Evolutionary conservation across 2,329 filamentous ascomycete genomes (phyloP), one percentile per base, ranked within the genome.

Genomic region (Teratosphaeria viscida): DNA sequence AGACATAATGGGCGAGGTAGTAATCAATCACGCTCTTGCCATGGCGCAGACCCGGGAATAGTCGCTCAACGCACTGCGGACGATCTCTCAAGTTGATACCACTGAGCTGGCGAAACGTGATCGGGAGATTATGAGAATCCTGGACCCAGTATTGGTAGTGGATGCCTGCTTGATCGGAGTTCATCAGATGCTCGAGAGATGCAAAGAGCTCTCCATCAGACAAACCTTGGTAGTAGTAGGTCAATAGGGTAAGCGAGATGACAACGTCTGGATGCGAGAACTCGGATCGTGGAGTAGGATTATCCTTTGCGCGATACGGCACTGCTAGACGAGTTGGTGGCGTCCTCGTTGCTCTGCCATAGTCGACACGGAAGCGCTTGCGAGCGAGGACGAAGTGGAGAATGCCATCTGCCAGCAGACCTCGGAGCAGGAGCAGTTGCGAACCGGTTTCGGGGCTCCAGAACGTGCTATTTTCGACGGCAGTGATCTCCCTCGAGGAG

Each of bases 341-440:
- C 49, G 79, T 75, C 12, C 87, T 77, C 6, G 6, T 49, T 0
- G 62, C 54, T 0, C 81, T 67, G 59, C 77, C 76, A 62, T 77
- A 91, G 52, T 84, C 77, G 0, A 90, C 86, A 29, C 86, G 85
- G 81, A 82, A 89, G 3, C 83, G 74, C 67, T 87, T 88, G 58
- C 81, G 81, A 56, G 81, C 81, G 0, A 88, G 66, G 2, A 77
- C 80, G 29, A 85, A 79, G 1, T 82, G 66, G 0, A 90, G 70
- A 2, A 90, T 82, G 0, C 81, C 74, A 58, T 84, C 78, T 0
- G 82, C 77, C 0, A 90, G 68, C 0, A 90, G 72, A 0, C 87
- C 87, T 0, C 87, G 81, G 0, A 90, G 68, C 0, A 88, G 76
- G 7, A 84, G 78, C 0, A 87, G 62, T 11, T 16, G 16, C 2